phyloP scores from a whole-genome alignment of 2,329 filamentous ascomycete species.

The Cercospora berteroae region DNA sequence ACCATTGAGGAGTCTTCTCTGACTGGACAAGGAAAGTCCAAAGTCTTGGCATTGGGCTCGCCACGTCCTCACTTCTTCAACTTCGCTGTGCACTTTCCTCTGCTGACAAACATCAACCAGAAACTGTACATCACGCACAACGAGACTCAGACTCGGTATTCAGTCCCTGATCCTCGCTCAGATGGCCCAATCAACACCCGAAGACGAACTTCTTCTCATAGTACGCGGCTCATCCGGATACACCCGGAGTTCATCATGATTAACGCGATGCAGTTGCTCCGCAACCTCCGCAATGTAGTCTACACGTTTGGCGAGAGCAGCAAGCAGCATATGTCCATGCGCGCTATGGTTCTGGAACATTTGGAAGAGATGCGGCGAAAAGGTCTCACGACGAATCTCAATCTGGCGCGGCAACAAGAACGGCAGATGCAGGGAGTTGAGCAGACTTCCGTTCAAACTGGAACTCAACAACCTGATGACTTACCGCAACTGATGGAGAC shows the following conservation, averaged over 20 bases:
- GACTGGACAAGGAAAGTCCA: background rate
- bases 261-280: constrained; percentile 32
- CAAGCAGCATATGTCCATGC: constrained; percentile 34
- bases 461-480: constrained; percentile 7
- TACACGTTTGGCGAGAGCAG: constrained; percentile 39
- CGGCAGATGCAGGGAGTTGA: constrained; percentile 6
- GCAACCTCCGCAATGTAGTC: constrained; percentile 38
- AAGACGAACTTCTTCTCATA: constrained; percentile 33
- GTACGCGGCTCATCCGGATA: constrained; percentile 9
- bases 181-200: constrained; percentile 18
- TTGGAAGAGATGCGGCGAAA: constrained; percentile 32
- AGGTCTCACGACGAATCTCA: constrained; percentile 31
- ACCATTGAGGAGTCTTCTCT: background rate
- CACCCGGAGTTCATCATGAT: background rate
- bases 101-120: background rate
- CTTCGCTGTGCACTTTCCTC: background rate
- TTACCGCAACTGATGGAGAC: constrained; percentile 8
- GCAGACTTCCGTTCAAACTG: background rate
- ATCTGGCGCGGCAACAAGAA: constrained; percentile 11
- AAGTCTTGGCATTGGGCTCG: background rate
- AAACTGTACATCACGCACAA: background rate
- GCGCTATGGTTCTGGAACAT: constrained; percentile 35
- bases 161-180: background rate
- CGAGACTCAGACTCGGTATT: background rate
- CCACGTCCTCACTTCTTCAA: background rate